Evolutionary conservation across 2,329 filamentous ascomycete genomes (phyloP).

Genomic region (Alternaria alternata): DNA sequence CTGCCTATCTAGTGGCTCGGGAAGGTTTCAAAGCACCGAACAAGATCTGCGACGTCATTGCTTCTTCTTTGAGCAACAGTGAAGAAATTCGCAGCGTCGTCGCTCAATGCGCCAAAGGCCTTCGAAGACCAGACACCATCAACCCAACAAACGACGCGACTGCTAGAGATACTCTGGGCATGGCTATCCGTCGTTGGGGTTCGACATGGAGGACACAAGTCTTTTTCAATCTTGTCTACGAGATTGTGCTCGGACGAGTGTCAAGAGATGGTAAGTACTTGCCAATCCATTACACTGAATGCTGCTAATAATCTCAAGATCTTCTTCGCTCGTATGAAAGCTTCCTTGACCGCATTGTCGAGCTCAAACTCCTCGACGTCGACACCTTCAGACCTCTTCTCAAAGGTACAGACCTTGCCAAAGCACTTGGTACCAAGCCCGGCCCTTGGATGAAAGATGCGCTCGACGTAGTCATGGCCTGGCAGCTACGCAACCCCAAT

Average conservation of each 20-base stretch:
- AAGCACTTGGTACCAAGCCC: slow-evolving; percentile 71
- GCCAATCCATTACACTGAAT: background rate
- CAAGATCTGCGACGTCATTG: slow-evolving; percentile 74
- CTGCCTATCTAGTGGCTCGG: slow-evolving; percentile 70
- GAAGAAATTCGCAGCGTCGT: slow-evolving; percentile 71
- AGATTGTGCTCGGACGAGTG: slow-evolving; percentile 58
- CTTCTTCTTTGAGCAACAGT: slow-evolving; percentile 69
- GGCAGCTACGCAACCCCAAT: slow-evolving; percentile 84
- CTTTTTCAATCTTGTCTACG: slow-evolving; percentile 71
- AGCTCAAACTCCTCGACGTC: slow-evolving; percentile 61
- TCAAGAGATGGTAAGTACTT: slow-evolving; percentile 53
- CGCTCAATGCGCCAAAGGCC: slow-evolving; percentile 57
- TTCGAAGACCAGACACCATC: slow-evolving; percentile 55
- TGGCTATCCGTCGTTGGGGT: slow-evolving; percentile 78
- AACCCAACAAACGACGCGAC: slow-evolving; percentile 53
- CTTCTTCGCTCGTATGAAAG: slow-evolving; percentile 61
- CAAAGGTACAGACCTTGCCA: slow-evolving; percentile 77
- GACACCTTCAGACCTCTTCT: slow-evolving; percentile 62
- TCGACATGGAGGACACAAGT: slow-evolving; percentile 75
- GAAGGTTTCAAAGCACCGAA: slow-evolving; percentile 84
- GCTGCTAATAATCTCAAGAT: slow-evolving; percentile 41
- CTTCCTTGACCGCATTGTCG: slow-evolving; percentile 62
- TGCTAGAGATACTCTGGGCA: slow-evolving; percentile 72
- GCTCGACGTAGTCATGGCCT: slow-evolving; percentile 80
- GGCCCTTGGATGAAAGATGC: slow-evolving; percentile 87